phyloP scores from a whole-genome alignment of 257 asterid species.

The Perilla frutescens region DNA sequence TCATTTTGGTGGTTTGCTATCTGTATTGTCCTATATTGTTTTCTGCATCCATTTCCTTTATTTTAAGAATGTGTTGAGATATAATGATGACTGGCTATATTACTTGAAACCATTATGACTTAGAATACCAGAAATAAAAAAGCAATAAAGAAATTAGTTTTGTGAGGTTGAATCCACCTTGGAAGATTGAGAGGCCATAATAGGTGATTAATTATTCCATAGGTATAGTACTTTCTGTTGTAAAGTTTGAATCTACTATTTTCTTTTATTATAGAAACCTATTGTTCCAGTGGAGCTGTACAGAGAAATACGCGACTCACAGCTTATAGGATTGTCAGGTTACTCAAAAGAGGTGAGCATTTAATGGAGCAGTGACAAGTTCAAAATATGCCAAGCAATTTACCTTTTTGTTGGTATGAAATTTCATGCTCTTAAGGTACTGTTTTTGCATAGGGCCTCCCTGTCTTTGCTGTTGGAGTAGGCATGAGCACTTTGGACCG shows the following conservation, averaged over 20 bases:
- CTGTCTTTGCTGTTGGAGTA: conserved; percentile 67
- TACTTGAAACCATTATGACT: neutral
- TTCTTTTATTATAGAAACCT: conserved; percentile 56
- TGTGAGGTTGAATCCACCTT: neutral
- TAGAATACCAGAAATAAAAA: neutral
- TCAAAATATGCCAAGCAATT: conserved; percentile 10
- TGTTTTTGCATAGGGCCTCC: conserved; percentile 55
- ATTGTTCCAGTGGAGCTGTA: conserved; percentile 64
- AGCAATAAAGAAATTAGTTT: neutral
- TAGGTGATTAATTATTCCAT: neutral
- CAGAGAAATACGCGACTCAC: conserved; percentile 69
- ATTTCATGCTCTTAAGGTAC: conserved; percentile 7
- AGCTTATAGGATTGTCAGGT: conserved; percentile 74
- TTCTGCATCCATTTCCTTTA: conserved; percentile 1
- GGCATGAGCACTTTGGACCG: conserved; percentile 69
- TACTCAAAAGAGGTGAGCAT: conserved; percentile 65
- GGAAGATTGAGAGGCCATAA: neutral
- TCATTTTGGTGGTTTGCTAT: neutral
- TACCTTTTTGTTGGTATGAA: conserved; percentile 12
- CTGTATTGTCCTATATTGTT: neutral
- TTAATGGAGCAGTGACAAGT: conserved; percentile 29
- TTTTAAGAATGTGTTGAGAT: neutral
- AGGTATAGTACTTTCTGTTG: conserved; percentile 19
- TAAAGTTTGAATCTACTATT: conserved; percentile 20
- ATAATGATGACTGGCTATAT: neutral